Evolutionary conservation across 495 filamentous ascomycete genomes (phyloP).

Genomic region (Xeromyces bisporus): DNA sequence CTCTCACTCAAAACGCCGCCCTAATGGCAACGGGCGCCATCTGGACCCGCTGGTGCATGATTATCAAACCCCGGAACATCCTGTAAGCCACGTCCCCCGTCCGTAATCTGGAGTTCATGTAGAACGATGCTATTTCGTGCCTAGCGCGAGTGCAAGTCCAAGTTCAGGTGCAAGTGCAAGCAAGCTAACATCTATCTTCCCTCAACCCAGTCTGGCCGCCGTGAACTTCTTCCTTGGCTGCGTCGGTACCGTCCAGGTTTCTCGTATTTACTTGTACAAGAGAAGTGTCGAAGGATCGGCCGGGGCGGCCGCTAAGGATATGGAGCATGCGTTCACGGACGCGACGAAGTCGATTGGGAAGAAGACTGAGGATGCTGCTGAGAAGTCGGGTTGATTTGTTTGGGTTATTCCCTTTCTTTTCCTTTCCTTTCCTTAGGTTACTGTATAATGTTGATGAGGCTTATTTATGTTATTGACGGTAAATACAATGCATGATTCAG

Average conservation of each 20-base stretch:
- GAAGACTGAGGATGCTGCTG: constrained; percentile 12
- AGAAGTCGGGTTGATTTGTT: no score
- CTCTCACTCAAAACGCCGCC: constrained; percentile 76
- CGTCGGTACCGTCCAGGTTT: constrained; percentile 68
- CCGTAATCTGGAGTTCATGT: no score
- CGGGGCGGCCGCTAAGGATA: constrained; percentile 31
- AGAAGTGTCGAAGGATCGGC: constrained; percentile 37
- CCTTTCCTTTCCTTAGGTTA: no score
- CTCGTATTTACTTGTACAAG: constrained; percentile 56
- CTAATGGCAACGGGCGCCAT: constrained; percentile 80
- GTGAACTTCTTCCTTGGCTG: constrained; percentile 96
- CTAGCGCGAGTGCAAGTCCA: no score
- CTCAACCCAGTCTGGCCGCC: constrained; percentile 60
- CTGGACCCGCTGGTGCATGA: constrained; percentile 97
- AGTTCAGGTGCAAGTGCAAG: not conserved
- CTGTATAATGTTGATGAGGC: no score
- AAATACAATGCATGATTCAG: no score
- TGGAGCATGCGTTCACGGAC: constrained; percentile 23
- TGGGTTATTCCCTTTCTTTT: no score
- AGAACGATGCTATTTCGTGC: no score
- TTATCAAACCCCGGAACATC: constrained; percentile 84
- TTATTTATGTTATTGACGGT: no score
- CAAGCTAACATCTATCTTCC: not conserved
- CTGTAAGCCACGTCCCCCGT: constrained; percentile 39
- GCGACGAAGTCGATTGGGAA: constrained; percentile 17